A percentile compares a stretch with the other conserved stretches of the same genome.
Conservation (phyloP, 306 rosid genomes). For the Psophocarpus tetragonolobus region DNA sequence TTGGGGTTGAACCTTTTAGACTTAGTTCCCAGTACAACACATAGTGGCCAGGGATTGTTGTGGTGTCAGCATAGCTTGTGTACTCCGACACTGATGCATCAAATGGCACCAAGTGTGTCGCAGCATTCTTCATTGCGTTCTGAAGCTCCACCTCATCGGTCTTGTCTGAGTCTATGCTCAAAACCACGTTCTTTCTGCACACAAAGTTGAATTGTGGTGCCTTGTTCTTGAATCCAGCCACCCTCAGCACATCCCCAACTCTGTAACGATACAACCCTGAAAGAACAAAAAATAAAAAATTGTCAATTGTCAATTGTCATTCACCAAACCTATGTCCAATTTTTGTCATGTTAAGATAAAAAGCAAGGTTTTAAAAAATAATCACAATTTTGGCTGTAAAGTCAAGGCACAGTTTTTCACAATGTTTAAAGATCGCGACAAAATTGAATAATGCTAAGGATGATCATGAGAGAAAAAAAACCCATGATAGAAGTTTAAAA, state of each 20-base stretch:
- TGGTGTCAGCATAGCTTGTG: slow-evolving; percentile 81
- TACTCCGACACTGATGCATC: slow-evolving; percentile 74
- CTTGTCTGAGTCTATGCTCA: slow-evolving; percentile 94
- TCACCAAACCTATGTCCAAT: not conserved
- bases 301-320: not conserved
- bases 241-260: slow-evolving; percentile 86
- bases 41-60: slow-evolving; percentile 85
- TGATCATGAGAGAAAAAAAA: not conserved
- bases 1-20: slow-evolving; percentile 56
- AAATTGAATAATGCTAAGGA: not conserved
- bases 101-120: slow-evolving; percentile 67
- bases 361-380: not conserved
- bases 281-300: not conserved
- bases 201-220: slow-evolving; percentile 92
- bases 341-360: not conserved
- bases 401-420: not conserved
- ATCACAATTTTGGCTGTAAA: not conserved
- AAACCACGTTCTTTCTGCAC: slow-evolving; percentile 82
- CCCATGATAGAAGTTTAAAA: not conserved
- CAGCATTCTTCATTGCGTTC: slow-evolving; percentile 73
- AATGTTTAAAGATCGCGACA: too few species aligned
- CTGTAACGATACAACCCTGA: slow-evolving; percentile 84
- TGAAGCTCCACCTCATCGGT: slow-evolving; percentile 98
- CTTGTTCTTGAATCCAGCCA: slow-evolving; percentile 93
- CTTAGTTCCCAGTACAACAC: slow-evolving; percentile 83